These are phyloP conservation scores for Puccinia novopanici DNA, from an alignment of 1,284 basidiomycete species.

Conservation along the genomic window DNA sequence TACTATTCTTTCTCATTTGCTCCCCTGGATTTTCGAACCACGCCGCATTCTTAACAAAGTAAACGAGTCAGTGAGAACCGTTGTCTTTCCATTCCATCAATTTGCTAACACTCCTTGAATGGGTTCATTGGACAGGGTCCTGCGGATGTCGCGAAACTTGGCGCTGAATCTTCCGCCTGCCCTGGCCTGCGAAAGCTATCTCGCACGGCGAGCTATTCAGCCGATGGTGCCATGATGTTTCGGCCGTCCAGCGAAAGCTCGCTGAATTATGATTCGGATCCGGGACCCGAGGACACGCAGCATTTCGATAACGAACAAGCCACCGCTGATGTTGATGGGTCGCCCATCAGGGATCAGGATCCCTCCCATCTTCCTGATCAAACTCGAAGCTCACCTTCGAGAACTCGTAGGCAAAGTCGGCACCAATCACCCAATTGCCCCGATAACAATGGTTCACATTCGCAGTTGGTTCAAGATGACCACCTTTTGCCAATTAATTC, in stretches of 20 bases:
- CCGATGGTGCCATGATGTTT: slow-evolving; percentile 40
- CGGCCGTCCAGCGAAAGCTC: slow-evolving; percentile 38
- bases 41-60: not conserved
- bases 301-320: not conserved
- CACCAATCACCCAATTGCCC: not conserved
- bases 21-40: not conserved
- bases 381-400: slow-evolving; percentile 24
- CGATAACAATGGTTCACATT: not conserved
- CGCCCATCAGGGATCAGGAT: not conserved
- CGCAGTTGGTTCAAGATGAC: slow-evolving; percentile 3
- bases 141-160: not conserved
- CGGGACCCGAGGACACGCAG: not conserved
- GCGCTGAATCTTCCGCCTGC: not conserved
- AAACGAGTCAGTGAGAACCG: slow-evolving; percentile 8
- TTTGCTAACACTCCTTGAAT: not conserved
- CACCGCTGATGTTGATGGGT: slow-evolving; percentile 7
- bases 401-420: not conserved
- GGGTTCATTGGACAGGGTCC: not conserved
- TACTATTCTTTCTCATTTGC: not conserved
- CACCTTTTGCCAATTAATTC: slow-evolving; percentile 3
- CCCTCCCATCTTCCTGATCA: not conserved
- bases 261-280: slow-evolving; percentile 14
- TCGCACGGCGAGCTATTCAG: slow-evolving; percentile 28
- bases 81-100: not conserved
- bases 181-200: not conserved